Conservation (phyloP, 208 protist species). For the Leishmania major region DNA sequence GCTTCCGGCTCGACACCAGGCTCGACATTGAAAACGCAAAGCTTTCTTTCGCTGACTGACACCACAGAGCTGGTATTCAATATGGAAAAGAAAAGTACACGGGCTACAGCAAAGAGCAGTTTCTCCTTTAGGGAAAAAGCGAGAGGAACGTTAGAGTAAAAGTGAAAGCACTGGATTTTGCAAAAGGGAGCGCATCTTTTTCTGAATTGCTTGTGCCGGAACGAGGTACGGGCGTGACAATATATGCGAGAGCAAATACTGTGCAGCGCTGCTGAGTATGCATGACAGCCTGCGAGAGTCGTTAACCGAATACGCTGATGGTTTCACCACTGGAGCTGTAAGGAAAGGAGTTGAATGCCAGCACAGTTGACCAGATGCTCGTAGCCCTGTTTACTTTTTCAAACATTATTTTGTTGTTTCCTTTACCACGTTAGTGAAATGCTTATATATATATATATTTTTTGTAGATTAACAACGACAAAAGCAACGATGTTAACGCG, state of each 20-base stretch:
- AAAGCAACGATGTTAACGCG: slow-evolving; percentile 6
- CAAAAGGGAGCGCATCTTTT: background rate
- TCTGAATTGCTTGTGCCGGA: background rate
- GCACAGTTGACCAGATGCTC: background rate
- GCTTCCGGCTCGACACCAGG: slow-evolving; percentile 24
- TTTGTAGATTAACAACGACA: slow-evolving; percentile 7
- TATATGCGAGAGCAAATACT: background rate
- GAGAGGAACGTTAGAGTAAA: background rate
- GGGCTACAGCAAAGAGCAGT: slow-evolving; percentile 5
- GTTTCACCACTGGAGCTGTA: background rate
- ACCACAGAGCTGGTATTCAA: background rate
- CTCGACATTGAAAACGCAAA: slow-evolving; percentile 20
- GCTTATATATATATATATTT: background rate
- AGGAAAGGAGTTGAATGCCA: background rate
- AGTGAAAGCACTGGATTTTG: background rate
- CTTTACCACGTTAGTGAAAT: background rate
- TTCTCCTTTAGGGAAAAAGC: slow-evolving; percentile 25
- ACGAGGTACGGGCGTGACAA: background rate
- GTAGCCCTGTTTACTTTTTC: background rate
- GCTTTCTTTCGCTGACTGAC: background rate
- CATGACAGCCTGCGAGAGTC: background rate
- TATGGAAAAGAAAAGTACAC: background rate
- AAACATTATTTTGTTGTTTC: background rate
- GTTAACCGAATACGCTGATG: background rate
- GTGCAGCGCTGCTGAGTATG: background rate